These are phyloP conservation scores for Fusarium drepaniforme DNA, from an alignment of 2,329 filamentous ascomycete species.

Conservation along the genomic window DNA sequence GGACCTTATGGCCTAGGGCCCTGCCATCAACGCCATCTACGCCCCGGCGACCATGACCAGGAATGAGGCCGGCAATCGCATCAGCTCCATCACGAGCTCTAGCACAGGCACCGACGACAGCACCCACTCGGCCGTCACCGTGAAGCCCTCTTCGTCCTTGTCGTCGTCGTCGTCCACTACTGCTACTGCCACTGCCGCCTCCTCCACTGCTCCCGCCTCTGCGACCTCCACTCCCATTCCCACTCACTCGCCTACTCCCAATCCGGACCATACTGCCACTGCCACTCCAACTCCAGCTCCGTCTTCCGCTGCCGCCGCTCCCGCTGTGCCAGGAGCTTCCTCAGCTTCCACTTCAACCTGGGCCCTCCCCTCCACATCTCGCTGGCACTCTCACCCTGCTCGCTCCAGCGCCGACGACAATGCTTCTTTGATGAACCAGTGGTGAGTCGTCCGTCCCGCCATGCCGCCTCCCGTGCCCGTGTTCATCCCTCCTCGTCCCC, in stretches of 20 bases:
- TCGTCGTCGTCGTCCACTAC: slow-evolving; percentile 47
- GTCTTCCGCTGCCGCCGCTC: slow-evolving; percentile 33
- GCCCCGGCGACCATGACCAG: slow-evolving; percentile 72
- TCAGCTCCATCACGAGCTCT: slow-evolving; percentile 58
- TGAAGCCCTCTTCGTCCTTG: slow-evolving; percentile 59
- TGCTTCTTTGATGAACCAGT: slow-evolving; percentile 42
- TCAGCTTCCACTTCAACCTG: slow-evolving; percentile 28
- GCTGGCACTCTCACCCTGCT: slow-evolving; percentile 30
- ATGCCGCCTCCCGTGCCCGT: slow-evolving; percentile 31
- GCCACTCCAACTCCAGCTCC: slow-evolving; percentile 29
- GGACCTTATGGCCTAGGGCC: slow-evolving; percentile 48
- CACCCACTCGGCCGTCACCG: slow-evolving; percentile 74
- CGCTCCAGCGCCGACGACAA: slow-evolving; percentile 41
- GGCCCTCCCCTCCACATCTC: slow-evolving; percentile 30
- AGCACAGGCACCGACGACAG: slow-evolving; percentile 76
- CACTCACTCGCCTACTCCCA: slow-evolving; percentile 42
- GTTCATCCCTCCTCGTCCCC: slow-evolving; percentile 25
- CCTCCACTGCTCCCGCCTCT: slow-evolving; percentile 44
- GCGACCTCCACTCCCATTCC: slow-evolving; percentile 51
- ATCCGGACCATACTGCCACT: slow-evolving; percentile 28
- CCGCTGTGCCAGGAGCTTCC: slow-evolving; percentile 31
- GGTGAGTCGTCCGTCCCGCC: slow-evolving; percentile 37
- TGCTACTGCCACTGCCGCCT: slow-evolving; percentile 47
- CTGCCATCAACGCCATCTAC: slow-evolving; percentile 46
- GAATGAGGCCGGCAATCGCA: slow-evolving; percentile 72